Conservation (phyloP, 306 rosid species). For the Medicago arabica region DNA sequence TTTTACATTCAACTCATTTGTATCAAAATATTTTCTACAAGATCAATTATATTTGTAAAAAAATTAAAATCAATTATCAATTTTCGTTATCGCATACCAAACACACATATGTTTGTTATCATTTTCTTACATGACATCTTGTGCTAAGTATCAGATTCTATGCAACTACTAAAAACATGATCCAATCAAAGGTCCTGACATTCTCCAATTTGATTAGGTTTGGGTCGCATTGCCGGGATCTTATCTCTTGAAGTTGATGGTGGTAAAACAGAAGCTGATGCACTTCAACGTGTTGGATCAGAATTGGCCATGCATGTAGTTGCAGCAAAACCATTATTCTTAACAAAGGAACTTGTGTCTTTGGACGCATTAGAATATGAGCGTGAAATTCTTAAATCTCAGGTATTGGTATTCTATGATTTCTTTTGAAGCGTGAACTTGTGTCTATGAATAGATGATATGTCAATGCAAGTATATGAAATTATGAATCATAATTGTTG, state of each 20-base stretch:
- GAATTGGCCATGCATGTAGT: slow-evolving; percentile 95
- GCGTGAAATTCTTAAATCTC: slow-evolving; percentile 88
- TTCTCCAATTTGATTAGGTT: slow-evolving; percentile 53
- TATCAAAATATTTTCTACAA: not conserved
- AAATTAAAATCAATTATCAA: not conserved
- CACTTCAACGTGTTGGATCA: slow-evolving; percentile 81
- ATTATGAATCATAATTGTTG: slow-evolving; percentile 5
- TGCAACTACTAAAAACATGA: not conserved
- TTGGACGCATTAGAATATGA: slow-evolving; percentile 74
- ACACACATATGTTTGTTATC: not conserved
- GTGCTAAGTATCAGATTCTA: not conserved
- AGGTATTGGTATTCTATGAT: slow-evolving; percentile 73
- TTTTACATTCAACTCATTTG: not conserved
- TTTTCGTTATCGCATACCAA: not conserved
- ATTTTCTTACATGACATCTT: not conserved
- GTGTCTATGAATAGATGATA: not conserved
- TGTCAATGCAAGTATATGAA: slow-evolving; percentile 4
- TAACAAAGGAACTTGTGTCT: slow-evolving; percentile 86
- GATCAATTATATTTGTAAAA: not conserved
- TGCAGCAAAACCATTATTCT: slow-evolving; percentile 87
- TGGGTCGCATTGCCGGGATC: slow-evolving; percentile 97
- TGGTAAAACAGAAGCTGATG: slow-evolving; percentile 57
- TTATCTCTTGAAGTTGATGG: slow-evolving; percentile 80
- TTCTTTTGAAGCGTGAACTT: not conserved
- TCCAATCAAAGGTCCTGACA: slow-evolving; percentile 7